These are phyloP conservation scores for Phaeotremella fagi DNA, from an alignment of 768 basidiomycete species.

Conservation along the genomic window DNA sequence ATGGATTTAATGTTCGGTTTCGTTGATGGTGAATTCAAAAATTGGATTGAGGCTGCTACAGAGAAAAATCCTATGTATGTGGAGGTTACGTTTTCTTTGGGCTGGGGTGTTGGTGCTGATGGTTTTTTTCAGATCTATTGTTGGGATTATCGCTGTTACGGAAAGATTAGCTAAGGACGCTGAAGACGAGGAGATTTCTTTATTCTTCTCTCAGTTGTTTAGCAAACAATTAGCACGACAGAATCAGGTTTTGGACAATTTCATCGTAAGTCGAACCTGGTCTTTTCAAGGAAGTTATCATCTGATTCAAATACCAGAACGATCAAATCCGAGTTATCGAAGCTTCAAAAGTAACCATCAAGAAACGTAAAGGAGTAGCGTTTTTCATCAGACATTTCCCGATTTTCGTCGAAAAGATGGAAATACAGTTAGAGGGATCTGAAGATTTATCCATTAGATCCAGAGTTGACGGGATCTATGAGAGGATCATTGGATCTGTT, in stretches of 20 bases:
- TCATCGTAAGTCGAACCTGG: conserved; percentile 41
- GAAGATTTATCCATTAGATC: conserved; percentile 64
- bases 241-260: conserved; percentile 70
- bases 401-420: conserved; percentile 70
- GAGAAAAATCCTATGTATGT: conserved; percentile 71
- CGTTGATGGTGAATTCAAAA: conserved; percentile 71
- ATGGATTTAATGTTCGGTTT: conserved; percentile 97
- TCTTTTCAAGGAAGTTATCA: not conserved
- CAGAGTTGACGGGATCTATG: conserved; percentile 75
- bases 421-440: conserved; percentile 71
- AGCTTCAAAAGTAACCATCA: conserved; percentile 81
- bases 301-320: conserved; percentile 54
- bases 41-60: conserved; percentile 75
- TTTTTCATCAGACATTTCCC: conserved; percentile 93
- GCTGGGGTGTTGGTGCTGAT: not conserved
- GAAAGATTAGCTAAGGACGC: conserved; percentile 74
- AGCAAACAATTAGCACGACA: conserved; percentile 78
- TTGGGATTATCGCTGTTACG: conserved; percentile 72
- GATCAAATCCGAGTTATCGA: conserved; percentile 85
- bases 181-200: conserved; percentile 67
- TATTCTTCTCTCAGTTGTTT: conserved; percentile 64
- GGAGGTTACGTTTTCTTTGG: conserved; percentile 8
- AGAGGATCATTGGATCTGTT: conserved; percentile 81
- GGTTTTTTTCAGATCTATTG: conserved; percentile 62
- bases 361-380: conserved; percentile 86